Percentiles rank a stretch among this genome's conserved stretches.
phyloP scores from a whole-genome alignment of 345 rosid genomes.

The Zanthoxylum bungeanum region DNA sequence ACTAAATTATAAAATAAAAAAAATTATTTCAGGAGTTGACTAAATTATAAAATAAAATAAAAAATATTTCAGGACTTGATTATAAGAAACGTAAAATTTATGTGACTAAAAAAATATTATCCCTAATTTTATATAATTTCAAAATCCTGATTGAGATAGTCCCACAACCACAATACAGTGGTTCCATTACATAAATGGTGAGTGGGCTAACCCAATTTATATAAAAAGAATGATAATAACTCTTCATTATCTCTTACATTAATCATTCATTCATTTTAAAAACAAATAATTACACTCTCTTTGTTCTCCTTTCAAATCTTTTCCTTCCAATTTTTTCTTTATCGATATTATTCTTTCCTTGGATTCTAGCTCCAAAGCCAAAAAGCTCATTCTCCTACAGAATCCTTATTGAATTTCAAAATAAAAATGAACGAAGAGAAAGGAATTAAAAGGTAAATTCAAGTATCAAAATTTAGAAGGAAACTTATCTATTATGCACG shows the following conservation, averaged over 20 bases:
- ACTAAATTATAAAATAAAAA: too few relatives aligned
- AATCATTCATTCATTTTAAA: neutral
- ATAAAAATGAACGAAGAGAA: neutral
- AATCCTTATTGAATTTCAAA: neutral
- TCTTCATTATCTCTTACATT: neutral
- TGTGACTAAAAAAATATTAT: too few relatives aligned
- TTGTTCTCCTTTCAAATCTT: neutral
- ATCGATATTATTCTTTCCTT: neutral
- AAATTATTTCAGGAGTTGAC: too few relatives aligned
- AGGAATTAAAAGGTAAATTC: neutral
- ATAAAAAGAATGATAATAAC: neutral
- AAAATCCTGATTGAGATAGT: too few relatives aligned
- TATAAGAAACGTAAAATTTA: too few relatives aligned
- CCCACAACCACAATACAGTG: neutral
- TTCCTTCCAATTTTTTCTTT: neutral
- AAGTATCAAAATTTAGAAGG: neutral
- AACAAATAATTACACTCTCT: neutral
- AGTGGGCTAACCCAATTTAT: neutral
- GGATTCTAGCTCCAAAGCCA: neutral
- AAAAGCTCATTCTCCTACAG: neutral
- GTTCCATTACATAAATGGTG: neutral
- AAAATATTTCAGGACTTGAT: too few relatives aligned
- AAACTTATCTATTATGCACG: neutral
- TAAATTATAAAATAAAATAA: too few relatives aligned
- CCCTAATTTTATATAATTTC: too few relatives aligned